Evolutionary conservation across 2,329 filamentous ascomycete species (phyloP).

Genomic region (Diaporthe aspalathi): DNA sequence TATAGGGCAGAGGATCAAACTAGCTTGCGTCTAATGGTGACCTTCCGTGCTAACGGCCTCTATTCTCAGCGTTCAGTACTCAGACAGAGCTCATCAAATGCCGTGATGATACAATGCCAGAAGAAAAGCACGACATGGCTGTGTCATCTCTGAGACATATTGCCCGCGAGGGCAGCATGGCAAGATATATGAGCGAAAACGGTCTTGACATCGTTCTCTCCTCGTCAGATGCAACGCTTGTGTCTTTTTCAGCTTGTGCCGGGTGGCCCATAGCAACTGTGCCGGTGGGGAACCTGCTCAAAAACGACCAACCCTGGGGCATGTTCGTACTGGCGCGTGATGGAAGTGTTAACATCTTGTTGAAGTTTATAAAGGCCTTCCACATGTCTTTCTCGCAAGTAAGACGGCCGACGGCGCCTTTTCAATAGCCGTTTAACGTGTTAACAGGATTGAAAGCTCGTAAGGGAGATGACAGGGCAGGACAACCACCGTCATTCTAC

Average conservation of each 20-base stretch:
- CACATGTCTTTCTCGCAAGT: slow-evolving; percentile 21
- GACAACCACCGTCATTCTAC: no score
- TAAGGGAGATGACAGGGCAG: no score
- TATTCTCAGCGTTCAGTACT: slow-evolving; percentile 26
- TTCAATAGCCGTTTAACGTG: not conserved
- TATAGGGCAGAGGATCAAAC: no score
- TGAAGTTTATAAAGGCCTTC: slow-evolving; percentile 43
- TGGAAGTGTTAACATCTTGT: slow-evolving; percentile 41
- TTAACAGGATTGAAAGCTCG: no score
- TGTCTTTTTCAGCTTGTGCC: slow-evolving; percentile 41
- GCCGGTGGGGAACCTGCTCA: slow-evolving; percentile 42
- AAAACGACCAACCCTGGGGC: slow-evolving; percentile 45
- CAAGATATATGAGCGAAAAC: slow-evolving; percentile 35
- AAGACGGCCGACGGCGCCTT: not conserved
- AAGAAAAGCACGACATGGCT: slow-evolving; percentile 32
- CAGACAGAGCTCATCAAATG: slow-evolving; percentile 39
- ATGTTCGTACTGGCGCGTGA: slow-evolving; percentile 44
- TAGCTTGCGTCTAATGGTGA: no score
- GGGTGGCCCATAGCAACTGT: slow-evolving; percentile 46
- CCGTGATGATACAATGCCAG: slow-evolving; percentile 37
- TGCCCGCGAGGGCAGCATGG: slow-evolving; percentile 36
- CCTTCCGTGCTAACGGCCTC: not conserved
- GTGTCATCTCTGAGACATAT: slow-evolving; percentile 31
- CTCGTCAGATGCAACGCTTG: slow-evolving; percentile 40
- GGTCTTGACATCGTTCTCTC: slow-evolving; percentile 42